Evolutionary conservation across 1,284 basidiomycete species (phyloP).

Genomic region (Trichosporon sp.): DNA sequence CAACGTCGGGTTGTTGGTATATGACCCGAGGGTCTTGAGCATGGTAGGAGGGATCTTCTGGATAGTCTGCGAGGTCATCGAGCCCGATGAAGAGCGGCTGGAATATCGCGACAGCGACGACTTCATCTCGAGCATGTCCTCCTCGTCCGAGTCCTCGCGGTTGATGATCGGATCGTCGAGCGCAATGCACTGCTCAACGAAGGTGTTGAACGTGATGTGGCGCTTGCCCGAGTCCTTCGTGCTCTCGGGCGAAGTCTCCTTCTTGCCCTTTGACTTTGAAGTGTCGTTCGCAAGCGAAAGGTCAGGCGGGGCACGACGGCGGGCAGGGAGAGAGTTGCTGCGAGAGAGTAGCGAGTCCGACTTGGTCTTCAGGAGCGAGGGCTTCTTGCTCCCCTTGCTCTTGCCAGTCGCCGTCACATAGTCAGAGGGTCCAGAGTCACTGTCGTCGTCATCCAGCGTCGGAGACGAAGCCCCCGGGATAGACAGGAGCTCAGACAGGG

Average conservation of each 20-base stretch:
- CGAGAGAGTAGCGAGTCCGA: constrained; percentile 67
- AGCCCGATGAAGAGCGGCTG: constrained; percentile 23
- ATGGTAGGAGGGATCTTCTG: constrained; percentile 90
- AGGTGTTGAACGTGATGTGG: constrained; percentile 97
- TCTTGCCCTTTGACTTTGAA: not conserved
- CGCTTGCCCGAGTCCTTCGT: constrained; percentile 50
- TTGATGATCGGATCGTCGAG: constrained; percentile 55
- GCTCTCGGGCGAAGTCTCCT: constrained; percentile 13
- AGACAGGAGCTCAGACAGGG: constrained; percentile 78
- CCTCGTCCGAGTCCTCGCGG: constrained; percentile 50
- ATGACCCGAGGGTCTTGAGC: constrained; percentile 64
- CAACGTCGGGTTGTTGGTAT: constrained; percentile 39
- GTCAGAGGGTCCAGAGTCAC: not conserved
- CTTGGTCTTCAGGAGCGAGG: constrained; percentile 56
- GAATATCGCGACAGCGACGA: constrained; percentile 20
- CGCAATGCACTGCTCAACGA: constrained; percentile 96
- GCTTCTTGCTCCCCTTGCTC: not conserved
- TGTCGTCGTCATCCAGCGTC: constrained; percentile 47
- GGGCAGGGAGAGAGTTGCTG: constrained; percentile 13
- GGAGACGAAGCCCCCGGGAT: constrained; percentile 54
- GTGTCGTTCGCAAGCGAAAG: constrained; percentile 2
- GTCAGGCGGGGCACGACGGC: constrained; percentile 47
- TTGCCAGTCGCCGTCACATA: not conserved
- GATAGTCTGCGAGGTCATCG: constrained; percentile 62
- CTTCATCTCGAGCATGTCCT: constrained; percentile 63